Base-by-base conservation (phyloP, 2,329 filamentous ascomycete genomes). In the Neofusicoccum umdonicola region DNA sequence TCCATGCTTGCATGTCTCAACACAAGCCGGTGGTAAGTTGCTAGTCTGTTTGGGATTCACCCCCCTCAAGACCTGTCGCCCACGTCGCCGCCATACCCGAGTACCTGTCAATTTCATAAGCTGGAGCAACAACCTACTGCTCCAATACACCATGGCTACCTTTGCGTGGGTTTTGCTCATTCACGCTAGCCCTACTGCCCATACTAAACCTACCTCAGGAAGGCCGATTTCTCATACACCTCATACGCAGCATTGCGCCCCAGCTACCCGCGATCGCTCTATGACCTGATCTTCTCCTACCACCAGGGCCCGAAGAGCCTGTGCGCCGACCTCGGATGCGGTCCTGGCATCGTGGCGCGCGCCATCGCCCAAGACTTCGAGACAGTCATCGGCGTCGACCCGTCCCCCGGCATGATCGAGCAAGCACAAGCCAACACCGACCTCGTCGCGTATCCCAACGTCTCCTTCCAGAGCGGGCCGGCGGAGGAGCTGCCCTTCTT, bases 231-330 rank as follows among this genome's bases (percentile, higher is more conserved):
- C 74, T 84, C 83, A 27, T 81, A 84, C 13, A 80, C 82, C 48
- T 80, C 81, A 17, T 90, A 89, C 69, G 86, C 87, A 42, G 79
- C 84, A 27, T 85, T 87, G 71, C 82, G 87, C 15, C 87, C 87
- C 15, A 78, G 79, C 31, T 90, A 89, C 71, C 86, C 86, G 6
- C 71, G 79, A 8, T 77, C 76, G 19, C 77, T 89, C 35, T 88
- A 84, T 75, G 78, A 80, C 60, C 82, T 77, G 17, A 75, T 89
- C 9, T 78, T 89, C 12, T 71, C 72, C 22, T 88, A 84, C 72
- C 85, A 88, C 73, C 76, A 78, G 27, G 75, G 76, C 3, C 70
- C 77, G 70, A 66, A 71, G 9, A 71, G 71, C 2, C 70, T 76
- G 19, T 76, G 76, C 61, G 72, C 89, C 8, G 88, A 90, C 71